These are phyloP conservation scores for Puya raimondii DNA, from an alignment of 176 grass and related monocot species.

Conservation along the genomic window DNA sequence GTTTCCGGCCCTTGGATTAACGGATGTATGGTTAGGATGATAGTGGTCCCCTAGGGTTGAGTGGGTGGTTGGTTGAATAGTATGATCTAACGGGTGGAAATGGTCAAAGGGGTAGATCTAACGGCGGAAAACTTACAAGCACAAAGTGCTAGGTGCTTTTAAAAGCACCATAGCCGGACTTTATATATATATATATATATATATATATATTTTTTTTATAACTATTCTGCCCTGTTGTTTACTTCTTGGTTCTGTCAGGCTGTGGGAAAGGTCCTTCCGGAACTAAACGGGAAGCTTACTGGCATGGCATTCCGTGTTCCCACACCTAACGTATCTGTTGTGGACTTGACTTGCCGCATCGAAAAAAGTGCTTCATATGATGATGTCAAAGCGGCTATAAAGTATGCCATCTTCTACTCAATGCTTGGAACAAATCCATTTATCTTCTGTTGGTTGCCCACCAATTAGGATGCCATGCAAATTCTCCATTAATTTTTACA, in stretches of 20 bases:
- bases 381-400: conserved; percentile 95
- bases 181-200: background rate
- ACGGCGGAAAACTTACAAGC: no score
- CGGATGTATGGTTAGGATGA: no score
- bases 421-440: background rate
- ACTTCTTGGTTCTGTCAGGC: conserved; percentile 37
- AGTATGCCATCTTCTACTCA: conserved; percentile 41
- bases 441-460: background rate
- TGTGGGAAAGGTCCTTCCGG: conserved; percentile 93
- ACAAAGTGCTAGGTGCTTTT: no score
- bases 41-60: no score
- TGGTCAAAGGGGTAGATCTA: no score
- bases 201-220: background rate
- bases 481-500: background rate
- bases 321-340: conserved; percentile 95
- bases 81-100: no score
- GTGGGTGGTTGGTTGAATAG: no score
- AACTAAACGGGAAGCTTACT: conserved; percentile 85
- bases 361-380: conserved; percentile 91
- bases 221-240: conserved; percentile 9
- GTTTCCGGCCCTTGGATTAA: no score
- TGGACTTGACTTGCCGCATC: conserved; percentile 93
- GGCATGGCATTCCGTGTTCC: conserved; percentile 99
- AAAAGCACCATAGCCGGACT: no score
- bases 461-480: background rate